Conservation (phyloP, 352 stramenopile genomes). For the Saprolegnia diclina region DNA sequence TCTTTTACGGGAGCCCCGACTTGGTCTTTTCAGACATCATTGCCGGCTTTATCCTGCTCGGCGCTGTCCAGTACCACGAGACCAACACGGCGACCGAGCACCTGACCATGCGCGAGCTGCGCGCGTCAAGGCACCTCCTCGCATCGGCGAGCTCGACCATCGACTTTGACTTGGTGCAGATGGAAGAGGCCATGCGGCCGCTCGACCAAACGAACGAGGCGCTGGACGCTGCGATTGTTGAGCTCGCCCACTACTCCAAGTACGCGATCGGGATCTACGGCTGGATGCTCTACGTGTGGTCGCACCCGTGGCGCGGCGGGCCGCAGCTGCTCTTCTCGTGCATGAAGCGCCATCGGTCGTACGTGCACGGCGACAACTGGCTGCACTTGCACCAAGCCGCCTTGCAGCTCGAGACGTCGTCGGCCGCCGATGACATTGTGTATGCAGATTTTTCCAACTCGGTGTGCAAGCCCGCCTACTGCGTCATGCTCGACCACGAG, state of each 20-base stretch:
- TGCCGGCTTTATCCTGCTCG: constrained; percentile 73
- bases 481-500: constrained; percentile 69
- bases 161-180: not conserved
- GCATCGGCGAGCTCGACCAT: not conserved
- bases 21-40: constrained; percentile 86
- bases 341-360: constrained; percentile 46
- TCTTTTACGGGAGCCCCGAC: constrained; percentile 83
- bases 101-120: not conserved
- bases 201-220: not conserved
- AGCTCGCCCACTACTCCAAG: constrained; percentile 80
- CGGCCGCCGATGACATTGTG: constrained; percentile 62
- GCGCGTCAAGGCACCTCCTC: not conserved
- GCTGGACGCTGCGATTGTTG: constrained; percentile 34
- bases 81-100: constrained; percentile 33
- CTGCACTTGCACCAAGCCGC: constrained; percentile 72
- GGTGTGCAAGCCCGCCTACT: constrained; percentile 77
- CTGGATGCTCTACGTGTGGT: constrained; percentile 88
- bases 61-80: constrained; percentile 76
- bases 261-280: constrained; percentile 84
- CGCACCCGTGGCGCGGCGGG: constrained; percentile 77
- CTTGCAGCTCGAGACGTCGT: constrained; percentile 71
- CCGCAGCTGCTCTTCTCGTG: constrained; percentile 71
- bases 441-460: constrained; percentile 76
- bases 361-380: constrained; percentile 83
- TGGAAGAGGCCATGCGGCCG: not conserved